Conservation (phyloP, 768 basidiomycete species). For the Boletus barrowsii region DNA sequence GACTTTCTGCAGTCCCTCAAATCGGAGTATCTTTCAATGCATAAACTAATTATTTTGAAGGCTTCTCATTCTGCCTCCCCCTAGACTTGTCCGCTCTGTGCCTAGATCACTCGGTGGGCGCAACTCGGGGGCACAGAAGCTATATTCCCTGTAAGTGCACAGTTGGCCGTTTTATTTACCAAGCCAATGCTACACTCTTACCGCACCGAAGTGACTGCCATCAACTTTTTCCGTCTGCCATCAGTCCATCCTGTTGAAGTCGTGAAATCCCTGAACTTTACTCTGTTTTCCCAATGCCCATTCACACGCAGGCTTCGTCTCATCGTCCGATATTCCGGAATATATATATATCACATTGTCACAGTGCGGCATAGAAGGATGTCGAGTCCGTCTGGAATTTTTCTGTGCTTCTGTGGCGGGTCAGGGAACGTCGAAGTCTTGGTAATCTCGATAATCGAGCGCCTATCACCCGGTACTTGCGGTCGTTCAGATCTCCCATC, state of each 20-base stretch:
- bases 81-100: background rate
- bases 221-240: background rate
- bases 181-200: background rate
- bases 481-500: slow-evolving; percentile 1
- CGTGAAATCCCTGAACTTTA: slow-evolving; percentile 18
- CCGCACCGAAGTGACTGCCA: background rate
- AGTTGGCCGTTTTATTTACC: background rate
- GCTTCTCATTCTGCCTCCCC: background rate
- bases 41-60: slow-evolving; percentile 8
- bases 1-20: slow-evolving; percentile 4
- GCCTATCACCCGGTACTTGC: slow-evolving; percentile 18
- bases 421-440: slow-evolving; percentile 18
- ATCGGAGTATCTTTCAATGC: slow-evolving; percentile 5
- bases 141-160: background rate
- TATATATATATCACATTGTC: slow-evolving; percentile 18
- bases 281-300: slow-evolving; percentile 4
- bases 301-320: slow-evolving; percentile 19
- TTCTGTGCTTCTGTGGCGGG: slow-evolving; percentile 27
- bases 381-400: slow-evolving; percentile 19
- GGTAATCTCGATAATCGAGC: slow-evolving; percentile 23
- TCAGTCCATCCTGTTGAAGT: slow-evolving; percentile 4
- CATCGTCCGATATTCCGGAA: slow-evolving; percentile 11
- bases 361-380: slow-evolving; percentile 17
- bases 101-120: background rate
- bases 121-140: slow-evolving; percentile 6